Conservation (phyloP, 2,329 filamentous ascomycete species). For the Aspergillus neotritici region DNA sequence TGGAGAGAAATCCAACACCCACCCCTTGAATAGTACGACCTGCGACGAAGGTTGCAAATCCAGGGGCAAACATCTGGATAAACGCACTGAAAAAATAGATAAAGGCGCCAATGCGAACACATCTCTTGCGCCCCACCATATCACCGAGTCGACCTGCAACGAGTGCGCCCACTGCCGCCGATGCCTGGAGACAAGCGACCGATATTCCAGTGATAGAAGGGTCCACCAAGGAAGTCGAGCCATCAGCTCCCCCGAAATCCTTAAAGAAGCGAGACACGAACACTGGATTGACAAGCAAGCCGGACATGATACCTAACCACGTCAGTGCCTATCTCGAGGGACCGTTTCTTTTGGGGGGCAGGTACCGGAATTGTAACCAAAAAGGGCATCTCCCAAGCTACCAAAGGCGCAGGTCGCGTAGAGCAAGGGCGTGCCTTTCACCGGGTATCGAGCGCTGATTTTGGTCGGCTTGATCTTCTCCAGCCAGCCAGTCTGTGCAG, state of each 20-base stretch:
- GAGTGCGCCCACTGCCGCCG: slow-evolving; percentile 32
- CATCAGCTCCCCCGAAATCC: slow-evolving; percentile 34
- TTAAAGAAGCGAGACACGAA: slow-evolving; percentile 39
- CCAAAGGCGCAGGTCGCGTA: slow-evolving; percentile 39
- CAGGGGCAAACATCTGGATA: slow-evolving; percentile 34
- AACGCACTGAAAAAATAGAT: slow-evolving; percentile 36
- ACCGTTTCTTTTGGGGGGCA: too few relatives aligned
- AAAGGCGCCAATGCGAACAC: slow-evolving; percentile 32
- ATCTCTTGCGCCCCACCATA: slow-evolving; percentile 34
- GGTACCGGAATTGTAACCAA: slow-evolving; percentile 41
- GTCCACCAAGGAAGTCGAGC: slow-evolving; percentile 20
- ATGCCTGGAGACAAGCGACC: slow-evolving; percentile 33
- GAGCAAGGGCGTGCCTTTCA: slow-evolving; percentile 32
- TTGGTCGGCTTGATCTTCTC: slow-evolving; percentile 36
- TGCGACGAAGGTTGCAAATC: slow-evolving; percentile 29
- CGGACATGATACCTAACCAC: slow-evolving; percentile 36
- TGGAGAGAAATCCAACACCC: slow-evolving; percentile 33
- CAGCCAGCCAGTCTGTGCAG: slow-evolving; percentile 26
- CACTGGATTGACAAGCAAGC: slow-evolving; percentile 36
- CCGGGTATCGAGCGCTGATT: slow-evolving; percentile 32
- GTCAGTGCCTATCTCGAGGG: neutral
- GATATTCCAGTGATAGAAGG: slow-evolving; percentile 38
- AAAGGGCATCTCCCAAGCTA: slow-evolving; percentile 37
- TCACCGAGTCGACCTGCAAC: slow-evolving; percentile 32
- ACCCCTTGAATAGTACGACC: slow-evolving; percentile 33